These are phyloP conservation scores for Albifimbria verrucaria DNA, from an alignment of 2,329 filamentous ascomycete genomes.

Conservation along the genomic window DNA sequence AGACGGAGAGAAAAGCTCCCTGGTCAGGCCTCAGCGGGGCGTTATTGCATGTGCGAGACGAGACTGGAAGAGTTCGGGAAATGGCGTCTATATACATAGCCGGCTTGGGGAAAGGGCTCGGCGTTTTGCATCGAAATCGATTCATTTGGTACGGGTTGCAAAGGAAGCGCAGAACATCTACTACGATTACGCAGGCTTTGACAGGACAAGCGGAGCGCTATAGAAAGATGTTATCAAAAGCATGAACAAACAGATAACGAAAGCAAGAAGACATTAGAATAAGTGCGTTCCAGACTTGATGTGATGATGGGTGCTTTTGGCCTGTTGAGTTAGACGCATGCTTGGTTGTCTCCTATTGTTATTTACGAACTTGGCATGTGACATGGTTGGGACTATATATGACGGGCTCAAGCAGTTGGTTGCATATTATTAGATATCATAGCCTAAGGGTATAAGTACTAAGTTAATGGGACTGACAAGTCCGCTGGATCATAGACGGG, in stretches of 20 bases:
- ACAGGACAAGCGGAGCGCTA: neutral
- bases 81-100: neutral
- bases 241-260: slow-evolving; percentile 15
- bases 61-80: neutral
- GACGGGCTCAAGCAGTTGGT: too few relatives aligned
- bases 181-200: neutral
- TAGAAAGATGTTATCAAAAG: slow-evolving; percentile 17
- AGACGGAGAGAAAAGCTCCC: neutral
- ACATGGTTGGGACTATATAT: too few relatives aligned
- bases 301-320: too few relatives aligned
- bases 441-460: too few relatives aligned
- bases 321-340: too few relatives aligned
- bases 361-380: too few relatives aligned
- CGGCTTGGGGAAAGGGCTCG: neutral
- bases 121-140: neutral
- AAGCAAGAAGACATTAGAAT: slow-evolving; percentile 4
- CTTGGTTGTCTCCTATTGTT: too few relatives aligned
- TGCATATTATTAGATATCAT: too few relatives aligned
- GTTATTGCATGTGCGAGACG: neutral
- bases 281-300: too few relatives aligned
- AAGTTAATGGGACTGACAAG: too few relatives aligned
- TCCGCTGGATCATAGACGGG: too few relatives aligned
- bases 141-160: neutral
- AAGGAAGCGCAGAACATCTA: neutral
- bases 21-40: neutral